Base-by-base conservation (phyloP, 345 rosid genomes). In the Fremontodendron californicum region DNA sequence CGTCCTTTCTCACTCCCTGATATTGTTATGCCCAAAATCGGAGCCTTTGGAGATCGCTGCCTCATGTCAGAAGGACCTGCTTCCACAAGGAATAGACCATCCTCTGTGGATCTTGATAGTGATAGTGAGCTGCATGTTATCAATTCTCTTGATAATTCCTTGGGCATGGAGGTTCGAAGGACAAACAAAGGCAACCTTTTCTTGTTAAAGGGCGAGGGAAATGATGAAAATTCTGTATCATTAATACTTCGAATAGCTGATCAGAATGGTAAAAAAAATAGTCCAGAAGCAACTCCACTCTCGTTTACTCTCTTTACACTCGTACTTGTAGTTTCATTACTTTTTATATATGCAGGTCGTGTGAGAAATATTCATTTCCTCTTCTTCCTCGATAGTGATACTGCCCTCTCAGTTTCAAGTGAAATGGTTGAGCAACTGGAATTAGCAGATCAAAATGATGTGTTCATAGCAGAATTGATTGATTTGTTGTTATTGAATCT, bases 371-470 rank as follows among this genome's bases (percentile, higher is more conserved):
- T 93, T 75, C 94, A 93, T 85, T 95, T 95, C 79, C 76, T 85
- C 51, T 95, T 91, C 82, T 91, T 79, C 73, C 91, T 87, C n/a
- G 93, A 91, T 43, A 86, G 88, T 31, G 99, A 95, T 78, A 95
- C 98, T 35, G 88, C 95, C 42, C 78, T 87, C 9, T 85, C 94
- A 6, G 95, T 95, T 77, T 93, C 99, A 46, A 86, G 90, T 70
- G 99, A 95, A 82, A 95, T 95, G 99, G 98, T 89, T 75, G 98
- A 90, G 85, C 94, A 93, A 76, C 93, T 95, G 60, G 94, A 90
- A 83, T 77, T 94, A 64, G 88, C 86, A 51, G 88, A 88, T 77
- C 93, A 91, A 76, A 85, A 93, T 78, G 93, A 91, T 35, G 80
- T 82, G 51, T 86, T 90, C 75, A 91, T 95, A 73, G 94, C 97